A percentile compares a stretch with the other conserved stretches of the same genome.
phyloP scores from a whole-genome alignment of 2,329 filamentous ascomycete species.

The Hypoxylon rubiginosum region DNA sequence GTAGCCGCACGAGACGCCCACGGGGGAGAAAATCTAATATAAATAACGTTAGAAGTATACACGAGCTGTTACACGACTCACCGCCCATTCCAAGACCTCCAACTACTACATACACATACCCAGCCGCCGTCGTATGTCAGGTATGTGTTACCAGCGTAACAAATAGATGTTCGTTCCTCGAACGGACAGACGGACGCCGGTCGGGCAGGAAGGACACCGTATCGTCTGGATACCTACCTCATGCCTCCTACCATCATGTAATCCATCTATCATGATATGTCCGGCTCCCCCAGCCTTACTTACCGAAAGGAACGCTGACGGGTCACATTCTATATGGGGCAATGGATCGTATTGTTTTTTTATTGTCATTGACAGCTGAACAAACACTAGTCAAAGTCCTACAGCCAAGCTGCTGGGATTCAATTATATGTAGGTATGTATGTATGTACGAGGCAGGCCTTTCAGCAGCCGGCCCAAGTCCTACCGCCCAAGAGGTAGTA shows the following conservation, averaged over 20 bases:
- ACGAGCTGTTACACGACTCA: constrained; percentile 17
- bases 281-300: constrained; percentile 23
- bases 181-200: constrained; percentile 14
- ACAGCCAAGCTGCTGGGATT: not conserved
- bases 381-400: not conserved
- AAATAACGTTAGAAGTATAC: constrained; percentile 25
- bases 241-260: constrained; percentile 22
- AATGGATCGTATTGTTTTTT: constrained; percentile 7
- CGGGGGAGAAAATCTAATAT: constrained; percentile 12
- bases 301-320: constrained; percentile 28
- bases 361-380: constrained; percentile 7
- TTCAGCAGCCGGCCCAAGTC: not conserved
- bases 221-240: constrained; percentile 14
- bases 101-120: not conserved
- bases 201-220: constrained; percentile 11
- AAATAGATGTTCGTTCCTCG: constrained; percentile 17
- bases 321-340: constrained; percentile 25
- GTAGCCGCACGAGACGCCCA: constrained; percentile 16
- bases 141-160: constrained; percentile 5
- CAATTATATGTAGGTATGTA: not conserved
- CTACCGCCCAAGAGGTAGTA: not conserved
- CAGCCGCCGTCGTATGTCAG: not conserved
- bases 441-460: not conserved
- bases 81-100: constrained; percentile 21
- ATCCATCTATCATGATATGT: constrained; percentile 9